Base-by-base conservation (phyloP, 495 filamentous ascomycete genomes). In the Apodospora peruviana region DNA sequence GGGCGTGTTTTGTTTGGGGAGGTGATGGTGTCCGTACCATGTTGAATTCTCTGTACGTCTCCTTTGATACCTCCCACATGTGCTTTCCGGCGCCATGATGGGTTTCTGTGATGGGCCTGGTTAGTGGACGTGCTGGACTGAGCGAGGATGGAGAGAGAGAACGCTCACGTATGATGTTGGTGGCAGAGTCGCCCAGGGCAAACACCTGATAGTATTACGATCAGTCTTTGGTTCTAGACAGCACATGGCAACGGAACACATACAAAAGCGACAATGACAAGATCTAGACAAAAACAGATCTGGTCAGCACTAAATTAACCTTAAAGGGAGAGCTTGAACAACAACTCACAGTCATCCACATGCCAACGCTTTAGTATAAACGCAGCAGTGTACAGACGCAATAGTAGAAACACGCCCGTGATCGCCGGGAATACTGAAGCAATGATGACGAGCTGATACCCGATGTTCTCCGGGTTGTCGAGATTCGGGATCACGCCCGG, bases 401-500 rank as follows among this genome's bases (percentile, higher is more conserved):
- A 37, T 10, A 52, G 2, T 17, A 65, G 23, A 38, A 63, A 49
- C 12, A 37, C 16, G 5, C 61, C 22, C n/a, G 56, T 47, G 7
- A 61, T 14, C 7, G 51, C 52, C 5, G 57, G 52, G 39, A 47
- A 55, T 22, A 62, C 20, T 16, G 58, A 27, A n/a, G 50, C 55
- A 9, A 51, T 51, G 12, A 60, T 29, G 27, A 43, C 39, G 23
- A 62, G 29, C 7, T 45, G 56, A 32, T 52, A 45, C 3, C 50
- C 56, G 19, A 51, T 56, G 14, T 44, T 56, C 25, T 59, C 56
- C 17, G 57, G 59, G 51, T 61, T 44, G 4, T 38, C 55, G 39
- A 63, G 59, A 34, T 65, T 61, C n/a, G 61, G 50, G 24, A 40
- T 60, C 17, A 57, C 50, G 19, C 58, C 60, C 16, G 40, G 36